Conservation (phyloP, 176 grass and related monocot species). For the Oryza brachyantha region DNA sequence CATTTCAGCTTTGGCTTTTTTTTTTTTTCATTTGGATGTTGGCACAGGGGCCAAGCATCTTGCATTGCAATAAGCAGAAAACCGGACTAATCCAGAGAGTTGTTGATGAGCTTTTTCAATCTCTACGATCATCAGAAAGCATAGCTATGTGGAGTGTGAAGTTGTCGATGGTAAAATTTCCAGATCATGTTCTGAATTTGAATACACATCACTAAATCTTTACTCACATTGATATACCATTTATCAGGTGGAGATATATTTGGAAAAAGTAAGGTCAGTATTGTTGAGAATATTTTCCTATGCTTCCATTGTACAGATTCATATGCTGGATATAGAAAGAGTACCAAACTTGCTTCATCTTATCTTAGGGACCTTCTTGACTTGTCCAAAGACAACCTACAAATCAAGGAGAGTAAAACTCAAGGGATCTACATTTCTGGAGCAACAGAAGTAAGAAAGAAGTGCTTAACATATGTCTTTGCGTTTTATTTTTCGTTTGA, state of each 20-base stretch:
- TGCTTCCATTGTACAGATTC: constrained; percentile 1
- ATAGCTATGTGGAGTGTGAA: constrained; percentile 53
- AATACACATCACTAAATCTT: neutral
- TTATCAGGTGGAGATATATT: constrained; percentile 83
- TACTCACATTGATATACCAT: constrained; percentile 24
- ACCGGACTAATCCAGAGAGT: constrained; percentile 63
- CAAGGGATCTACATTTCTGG: constrained; percentile 88
- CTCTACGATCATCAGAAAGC: constrained; percentile 44
- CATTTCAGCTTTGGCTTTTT: neutral
- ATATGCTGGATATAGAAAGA: constrained; percentile 5
- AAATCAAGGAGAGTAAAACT: constrained; percentile 86
- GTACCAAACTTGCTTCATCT: neutral
- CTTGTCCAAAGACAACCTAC: constrained; percentile 88
- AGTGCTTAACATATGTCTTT: neutral
- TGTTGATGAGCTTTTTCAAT: constrained; percentile 68
- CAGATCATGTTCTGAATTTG: constrained; percentile 6
- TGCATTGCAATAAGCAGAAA: constrained; percentile 67
- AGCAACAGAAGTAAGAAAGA: constrained; percentile 67
- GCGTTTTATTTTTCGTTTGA: constrained; percentile 14
- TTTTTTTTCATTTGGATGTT: constrained; percentile 21
- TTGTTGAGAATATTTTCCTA: neutral
- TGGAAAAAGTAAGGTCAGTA: constrained; percentile 86
- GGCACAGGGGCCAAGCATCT: constrained; percentile 70
- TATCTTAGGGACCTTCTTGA: constrained; percentile 87
- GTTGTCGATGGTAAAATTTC: constrained; percentile 64